phyloP scores from a whole-genome alignment of 2,329 filamentous ascomycete species.

The Trichophyton schoenleinii region DNA sequence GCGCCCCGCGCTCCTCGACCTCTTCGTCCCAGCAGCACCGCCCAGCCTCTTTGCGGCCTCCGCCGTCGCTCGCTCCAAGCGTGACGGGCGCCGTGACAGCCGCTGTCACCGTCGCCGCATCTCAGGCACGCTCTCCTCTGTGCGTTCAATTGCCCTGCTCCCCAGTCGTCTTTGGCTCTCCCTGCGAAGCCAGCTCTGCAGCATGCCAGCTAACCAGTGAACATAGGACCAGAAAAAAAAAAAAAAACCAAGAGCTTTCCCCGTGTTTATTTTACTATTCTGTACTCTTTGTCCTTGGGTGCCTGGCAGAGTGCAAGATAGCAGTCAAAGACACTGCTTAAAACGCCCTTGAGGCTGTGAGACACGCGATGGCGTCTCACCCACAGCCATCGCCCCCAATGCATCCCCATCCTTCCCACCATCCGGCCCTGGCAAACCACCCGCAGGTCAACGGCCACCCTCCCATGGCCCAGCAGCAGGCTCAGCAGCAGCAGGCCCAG shows the following conservation, averaged over 20 bases:
- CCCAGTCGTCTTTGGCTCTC: not conserved
- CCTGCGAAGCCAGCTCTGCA: too few relatives aligned
- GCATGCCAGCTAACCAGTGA: too few relatives aligned
- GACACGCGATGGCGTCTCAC: constrained; percentile 48
- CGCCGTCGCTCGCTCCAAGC: not conserved
- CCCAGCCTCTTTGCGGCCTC: not conserved
- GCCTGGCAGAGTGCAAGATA: not conserved
- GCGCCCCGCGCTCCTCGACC: not conserved
- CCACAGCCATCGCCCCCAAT: constrained; percentile 72
- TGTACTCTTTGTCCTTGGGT: not conserved
- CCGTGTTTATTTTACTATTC: constrained; percentile 4
- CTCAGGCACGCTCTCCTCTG: not conserved
- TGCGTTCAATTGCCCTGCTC: not conserved
- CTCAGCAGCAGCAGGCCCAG: constrained; percentile 33
- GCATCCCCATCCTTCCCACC: constrained; percentile 50
- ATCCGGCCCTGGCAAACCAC: constrained; percentile 52
- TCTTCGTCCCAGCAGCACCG: not conserved
- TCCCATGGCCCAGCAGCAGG: constrained; percentile 23
- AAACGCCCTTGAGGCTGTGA: not conserved
- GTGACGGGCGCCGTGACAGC: not conserved
- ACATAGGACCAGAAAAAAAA: not conserved
- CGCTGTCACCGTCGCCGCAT: not conserved
- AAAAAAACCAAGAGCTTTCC: not conserved
- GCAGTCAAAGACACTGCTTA: not conserved
- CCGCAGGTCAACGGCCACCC: constrained; percentile 41